Evolutionary conservation across 495 filamentous ascomycete genomes (phyloP).

Genomic region (Staphylotrichum tortipilum): DNA sequence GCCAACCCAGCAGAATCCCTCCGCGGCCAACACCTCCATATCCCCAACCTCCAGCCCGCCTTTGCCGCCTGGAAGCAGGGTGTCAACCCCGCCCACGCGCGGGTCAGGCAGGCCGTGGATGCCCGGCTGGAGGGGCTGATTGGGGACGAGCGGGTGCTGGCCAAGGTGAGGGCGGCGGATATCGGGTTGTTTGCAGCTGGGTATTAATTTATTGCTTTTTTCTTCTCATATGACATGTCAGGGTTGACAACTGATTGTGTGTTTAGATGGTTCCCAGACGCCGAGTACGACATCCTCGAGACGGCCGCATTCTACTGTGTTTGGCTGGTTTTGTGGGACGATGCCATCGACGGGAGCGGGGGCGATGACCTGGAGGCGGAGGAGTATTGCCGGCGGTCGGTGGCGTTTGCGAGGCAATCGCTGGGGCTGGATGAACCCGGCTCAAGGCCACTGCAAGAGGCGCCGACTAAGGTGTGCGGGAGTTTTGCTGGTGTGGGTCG

Average conservation of each 20-base stretch:
- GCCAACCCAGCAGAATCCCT: not conserved
- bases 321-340: constrained; percentile 17
- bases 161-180: constrained; percentile 6
- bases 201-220: no score
- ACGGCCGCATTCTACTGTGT: constrained; percentile 7
- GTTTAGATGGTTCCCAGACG: constrained; percentile 6
- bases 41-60: constrained; percentile 8
- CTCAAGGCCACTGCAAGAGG: not conserved
- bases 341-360: constrained; percentile 8
- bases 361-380: not conserved
- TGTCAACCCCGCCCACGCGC: constrained; percentile 5
- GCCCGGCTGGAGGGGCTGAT: constrained; percentile 3
- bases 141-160: not conserved
- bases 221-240: no score
- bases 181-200: constrained; percentile 8
- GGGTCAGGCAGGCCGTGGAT: constrained; percentile 4
- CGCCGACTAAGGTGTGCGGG: constrained; percentile 9
- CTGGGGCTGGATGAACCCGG: not conserved
- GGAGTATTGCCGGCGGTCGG: constrained; percentile 7
- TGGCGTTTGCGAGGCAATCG: constrained; percentile 2
- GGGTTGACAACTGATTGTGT: not conserved
- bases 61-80: constrained; percentile 11
- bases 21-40: not conserved
- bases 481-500: constrained; percentile 10
- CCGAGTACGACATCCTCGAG: not conserved